Percentiles rank a stretch among this genome's conserved stretches.
phyloP scores from a whole-genome alignment of 73 alveolate genomes.

The Blepharisma stoltei region DNA sequence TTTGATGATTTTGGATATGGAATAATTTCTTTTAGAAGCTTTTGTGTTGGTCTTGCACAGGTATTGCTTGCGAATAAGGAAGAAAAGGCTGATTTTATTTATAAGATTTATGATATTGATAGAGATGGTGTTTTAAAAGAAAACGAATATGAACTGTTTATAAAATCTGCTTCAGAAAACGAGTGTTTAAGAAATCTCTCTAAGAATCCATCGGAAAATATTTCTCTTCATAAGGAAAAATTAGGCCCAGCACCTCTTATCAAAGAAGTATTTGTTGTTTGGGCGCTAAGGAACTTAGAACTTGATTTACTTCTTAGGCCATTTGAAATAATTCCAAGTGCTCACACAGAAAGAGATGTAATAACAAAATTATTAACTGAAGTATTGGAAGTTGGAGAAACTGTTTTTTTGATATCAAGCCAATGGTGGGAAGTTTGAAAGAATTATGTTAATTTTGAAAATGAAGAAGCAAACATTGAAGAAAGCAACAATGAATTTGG shows the following conservation, averaged over 20 bases:
- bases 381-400: conserved; percentile 24
- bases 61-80: not conserved
- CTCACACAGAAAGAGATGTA: conserved; percentile 12
- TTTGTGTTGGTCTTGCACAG: conserved; percentile 10
- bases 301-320: not conserved
- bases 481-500: conserved; percentile 29
- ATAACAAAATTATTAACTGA: conserved; percentile 12
- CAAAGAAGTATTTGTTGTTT: not conserved
- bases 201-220: not conserved
- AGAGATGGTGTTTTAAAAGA: not conserved
- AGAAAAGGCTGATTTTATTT: conserved; percentile 23
- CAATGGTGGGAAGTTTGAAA: conserved; percentile 57
- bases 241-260: not conserved
- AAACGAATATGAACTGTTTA: conserved; percentile 4
- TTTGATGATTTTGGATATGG: not conserved
- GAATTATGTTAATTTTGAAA: conserved; percentile 37
- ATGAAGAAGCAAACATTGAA: conserved; percentile 12
- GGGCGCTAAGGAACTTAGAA: conserved; percentile 14
- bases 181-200: not conserved
- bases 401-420: conserved; percentile 36
- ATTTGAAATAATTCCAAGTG: conserved; percentile 26
- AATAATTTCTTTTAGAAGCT: not conserved
- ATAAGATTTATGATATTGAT: conserved; percentile 9
- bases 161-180: not conserved
- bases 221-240: conserved; percentile 6